phyloP scores from a whole-genome alignment of 2,329 filamentous ascomycete genomes.

The Alternaria incomplexa region DNA sequence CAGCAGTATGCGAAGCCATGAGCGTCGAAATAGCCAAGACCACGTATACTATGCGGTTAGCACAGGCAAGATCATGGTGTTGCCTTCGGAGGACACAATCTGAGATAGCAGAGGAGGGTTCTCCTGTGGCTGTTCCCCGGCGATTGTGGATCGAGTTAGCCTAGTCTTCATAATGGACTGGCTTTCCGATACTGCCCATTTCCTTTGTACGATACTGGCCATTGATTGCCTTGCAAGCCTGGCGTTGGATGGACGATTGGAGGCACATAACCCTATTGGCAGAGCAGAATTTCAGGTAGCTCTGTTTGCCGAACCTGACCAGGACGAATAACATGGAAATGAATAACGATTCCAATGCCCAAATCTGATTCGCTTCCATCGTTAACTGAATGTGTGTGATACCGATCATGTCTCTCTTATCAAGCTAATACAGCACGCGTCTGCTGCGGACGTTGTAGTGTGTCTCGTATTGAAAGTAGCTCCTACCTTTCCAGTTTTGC shows the following conservation, averaged over 20 bases:
- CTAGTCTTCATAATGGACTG: neutral
- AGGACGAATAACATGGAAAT: constrained; percentile 23
- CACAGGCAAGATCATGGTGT: neutral
- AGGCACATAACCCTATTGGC: constrained; percentile 21
- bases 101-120: neutral
- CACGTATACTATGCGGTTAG: neutral
- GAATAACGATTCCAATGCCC: constrained; percentile 18
- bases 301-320: constrained; percentile 6
- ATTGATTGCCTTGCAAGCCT: constrained; percentile 18
- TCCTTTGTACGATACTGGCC: constrained; percentile 18
- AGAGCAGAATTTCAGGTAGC: constrained; percentile 14
- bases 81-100: neutral
- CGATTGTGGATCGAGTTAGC: neutral
- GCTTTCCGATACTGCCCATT: constrained; percentile 1
- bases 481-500: neutral
- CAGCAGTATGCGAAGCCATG: constrained; percentile 69
- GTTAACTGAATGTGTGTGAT: neutral
- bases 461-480: neutral
- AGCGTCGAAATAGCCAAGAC: neutral
- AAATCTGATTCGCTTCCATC: neutral
- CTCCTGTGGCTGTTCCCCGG: neutral
- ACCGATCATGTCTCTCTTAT: neutral
- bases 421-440: neutral
- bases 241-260: constrained; percentile 28
- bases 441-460: neutral